Base-by-base conservation (phyloP, 768 basidiomycete genomes). In the Crucibulum laeve region DNA sequence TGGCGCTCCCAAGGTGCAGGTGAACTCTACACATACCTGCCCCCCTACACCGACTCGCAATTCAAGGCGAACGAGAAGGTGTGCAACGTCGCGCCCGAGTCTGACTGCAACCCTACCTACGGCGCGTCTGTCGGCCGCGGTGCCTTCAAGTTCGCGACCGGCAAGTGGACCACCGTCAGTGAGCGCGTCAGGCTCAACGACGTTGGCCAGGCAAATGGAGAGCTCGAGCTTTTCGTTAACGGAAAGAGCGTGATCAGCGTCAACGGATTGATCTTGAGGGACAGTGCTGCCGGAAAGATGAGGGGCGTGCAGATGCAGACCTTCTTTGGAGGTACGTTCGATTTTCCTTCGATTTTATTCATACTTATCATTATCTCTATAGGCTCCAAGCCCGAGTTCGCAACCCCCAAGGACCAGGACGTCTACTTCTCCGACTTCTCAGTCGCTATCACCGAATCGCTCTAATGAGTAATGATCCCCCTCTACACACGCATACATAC, bases 111-210 rank as follows among this genome's bases (percentile, higher is more conserved):
- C 63, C 68, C 77, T 39, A 70, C 67, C 19, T 88, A 82, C 52
- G 82, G 82, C 26, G 76, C 80, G 6, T 80, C 79, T 37, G 69
- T 90, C 55, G 84, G 81, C 6, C 79, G 86, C 44, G 86, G 86
- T 4, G 49, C 80, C 1, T 89, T 81, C 76, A 57, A 50, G 4
- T 90, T 85, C 63, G 58, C 70, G 30, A 65, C 77, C 3, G 87
- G 86, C 33, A 58, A 58, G 45, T 87, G 88, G 80, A 82, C 75
- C 17, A 77, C 76, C n/a, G 70, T 91, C 49, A 65, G 71, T 22
- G 73, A 88, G 64, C 78, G 87, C 48, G 75, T 91, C 40, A 72
- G 72, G 59, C 76, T 91, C 53, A 93, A 93, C 61, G 80, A 84
- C 46, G 73, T 70, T 28, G 84, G 82, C 11, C 51, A 76, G 58